A percentile compares a stretch with the other conserved stretches of the same genome.
phyloP scores from a whole-genome alignment of 805 yeast genomes.

The Komagataella kurtzmanii region DNA sequence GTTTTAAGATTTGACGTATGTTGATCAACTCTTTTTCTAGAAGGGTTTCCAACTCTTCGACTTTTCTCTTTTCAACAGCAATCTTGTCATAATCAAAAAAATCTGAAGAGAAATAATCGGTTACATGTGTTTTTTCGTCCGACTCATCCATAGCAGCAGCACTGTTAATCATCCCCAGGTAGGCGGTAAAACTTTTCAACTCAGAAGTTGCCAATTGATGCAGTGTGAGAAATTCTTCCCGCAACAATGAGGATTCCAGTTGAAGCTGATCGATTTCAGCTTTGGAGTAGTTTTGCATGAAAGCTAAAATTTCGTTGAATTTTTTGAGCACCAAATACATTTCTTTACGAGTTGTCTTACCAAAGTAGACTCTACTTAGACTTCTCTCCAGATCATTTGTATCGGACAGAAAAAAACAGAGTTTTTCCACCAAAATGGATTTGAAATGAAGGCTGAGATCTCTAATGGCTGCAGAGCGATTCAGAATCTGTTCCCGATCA shows the following conservation, averaged over 20 bases:
- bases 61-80: conserved; percentile 24
- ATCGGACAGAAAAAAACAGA: conserved; percentile 12
- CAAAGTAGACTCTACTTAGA: conserved; percentile 46
- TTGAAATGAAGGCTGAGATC: conserved; percentile 27
- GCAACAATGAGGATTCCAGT: conserved; percentile 14
- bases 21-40: conserved; percentile 38
- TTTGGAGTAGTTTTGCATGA: conserved; percentile 10
- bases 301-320: conserved; percentile 23
- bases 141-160: conserved; percentile 37
- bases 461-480: conserved; percentile 50
- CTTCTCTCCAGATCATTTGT: conserved; percentile 47
- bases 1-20: conserved; percentile 30
- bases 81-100: conserved; percentile 25
- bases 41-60: conserved; percentile 28
- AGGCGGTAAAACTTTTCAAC: conserved; percentile 14
- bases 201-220: conserved; percentile 7
- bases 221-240: background rate
- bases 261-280: conserved; percentile 14
- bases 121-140: conserved; percentile 29
- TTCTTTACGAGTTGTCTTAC: conserved; percentile 45
- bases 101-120: conserved; percentile 26
- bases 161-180: conserved; percentile 37
- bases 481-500: conserved; percentile 35
- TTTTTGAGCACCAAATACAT: conserved; percentile 37
- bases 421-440: conserved; percentile 20